Evolutionary conservation across 2,329 filamentous ascomycete genomes (phyloP), one percentile per base, ranked within the genome.

Genomic region (Pseudocercospora pini-densiflorae): DNA sequence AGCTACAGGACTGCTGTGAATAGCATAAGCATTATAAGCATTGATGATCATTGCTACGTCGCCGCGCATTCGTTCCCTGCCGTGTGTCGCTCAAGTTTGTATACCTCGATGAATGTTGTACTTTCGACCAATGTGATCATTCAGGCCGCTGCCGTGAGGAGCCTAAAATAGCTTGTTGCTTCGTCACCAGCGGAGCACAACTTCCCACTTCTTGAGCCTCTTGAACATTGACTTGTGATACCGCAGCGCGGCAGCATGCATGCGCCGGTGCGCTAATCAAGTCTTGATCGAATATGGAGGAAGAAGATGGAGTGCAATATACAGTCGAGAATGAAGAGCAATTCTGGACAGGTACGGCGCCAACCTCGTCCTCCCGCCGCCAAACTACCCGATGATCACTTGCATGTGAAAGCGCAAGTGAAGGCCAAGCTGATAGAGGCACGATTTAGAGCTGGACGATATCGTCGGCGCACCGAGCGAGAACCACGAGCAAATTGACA

Each of bases 241-340:
- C 29, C 33, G 55, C 55, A 23, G 31, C 31, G 31, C 55, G 55
- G 55, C 55, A 58, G 29, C n/a, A 58, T 58, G 55, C 55, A 58
- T 58, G 55, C 31, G 55, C 55, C 31, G 31, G 55, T 19, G 55
- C 55, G 55, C 55, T 58, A 43, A 24, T 19, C 31, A 40, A 19
- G 21, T 21, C 16, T 14, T 19, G 16, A 58, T 58, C 31, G 31
- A 58, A 58, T 43, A 89, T 90, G 88, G 73, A 75, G 23, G 81
- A 91, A 81, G 90, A 93, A 80, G 86, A 87, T 76, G 86, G 85
- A 74, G 40, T 36, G 12, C 51, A 23, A 53, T 86, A 88, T 79
- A 86, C 84, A 77, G 85, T 92, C 79, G 90, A 94, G 80, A 90
- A 88, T 79, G 92, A 93, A 82, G 87, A 93, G 79, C 90, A 94